These are phyloP conservation scores for Crithidia brevicula DNA, from an alignment of 208 protist species.

Conservation along the genomic window DNA sequence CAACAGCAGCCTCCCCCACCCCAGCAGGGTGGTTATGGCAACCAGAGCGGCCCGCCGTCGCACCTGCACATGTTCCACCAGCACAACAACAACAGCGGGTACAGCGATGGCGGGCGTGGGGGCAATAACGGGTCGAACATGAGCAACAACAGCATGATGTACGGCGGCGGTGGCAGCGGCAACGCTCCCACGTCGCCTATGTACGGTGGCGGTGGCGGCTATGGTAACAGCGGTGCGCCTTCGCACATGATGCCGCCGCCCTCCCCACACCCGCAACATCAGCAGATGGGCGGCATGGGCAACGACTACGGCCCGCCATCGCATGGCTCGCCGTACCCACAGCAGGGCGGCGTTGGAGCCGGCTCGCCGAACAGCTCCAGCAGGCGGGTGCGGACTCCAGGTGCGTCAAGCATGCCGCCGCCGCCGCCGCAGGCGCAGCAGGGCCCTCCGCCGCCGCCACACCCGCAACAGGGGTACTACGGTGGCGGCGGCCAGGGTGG, in stretches of 20 bases:
- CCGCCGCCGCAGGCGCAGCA: slow-evolving; percentile 22
- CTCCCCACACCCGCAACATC: slow-evolving; percentile 32
- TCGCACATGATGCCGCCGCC: slow-evolving; percentile 30
- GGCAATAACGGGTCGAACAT: slow-evolving; percentile 37
- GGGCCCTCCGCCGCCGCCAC: slow-evolving; percentile 28
- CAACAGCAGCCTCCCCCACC: slow-evolving; percentile 19
- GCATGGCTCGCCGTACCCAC: slow-evolving; percentile 34
- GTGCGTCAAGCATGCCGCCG: slow-evolving; percentile 21
- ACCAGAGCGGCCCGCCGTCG: slow-evolving; percentile 22
- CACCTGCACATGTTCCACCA: slow-evolving; percentile 48
- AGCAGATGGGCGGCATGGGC: slow-evolving; percentile 33
- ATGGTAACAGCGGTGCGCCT: slow-evolving; percentile 24
- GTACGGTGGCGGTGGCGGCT: slow-evolving; percentile 27
- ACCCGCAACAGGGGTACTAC: slow-evolving; percentile 35
- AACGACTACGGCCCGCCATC: slow-evolving; percentile 29
- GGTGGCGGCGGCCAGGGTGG: slow-evolving; percentile 33
- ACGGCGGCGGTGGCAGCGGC: slow-evolving; percentile 22
- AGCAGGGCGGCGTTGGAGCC: slow-evolving; percentile 16
- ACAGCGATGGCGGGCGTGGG: slow-evolving; percentile 35
- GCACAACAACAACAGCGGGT: slow-evolving; percentile 29
- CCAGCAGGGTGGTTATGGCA: slow-evolving; percentile 31
- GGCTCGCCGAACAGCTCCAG: slow-evolving; percentile 30
- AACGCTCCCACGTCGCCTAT: slow-evolving; percentile 29
- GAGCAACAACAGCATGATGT: slow-evolving; percentile 36
- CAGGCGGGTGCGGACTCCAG: slow-evolving; percentile 20